These are phyloP conservation scores for Ophiocordyceps camponoti-floridani DNA, from an alignment of 2,329 filamentous ascomycete species.

Conservation along the genomic window DNA sequence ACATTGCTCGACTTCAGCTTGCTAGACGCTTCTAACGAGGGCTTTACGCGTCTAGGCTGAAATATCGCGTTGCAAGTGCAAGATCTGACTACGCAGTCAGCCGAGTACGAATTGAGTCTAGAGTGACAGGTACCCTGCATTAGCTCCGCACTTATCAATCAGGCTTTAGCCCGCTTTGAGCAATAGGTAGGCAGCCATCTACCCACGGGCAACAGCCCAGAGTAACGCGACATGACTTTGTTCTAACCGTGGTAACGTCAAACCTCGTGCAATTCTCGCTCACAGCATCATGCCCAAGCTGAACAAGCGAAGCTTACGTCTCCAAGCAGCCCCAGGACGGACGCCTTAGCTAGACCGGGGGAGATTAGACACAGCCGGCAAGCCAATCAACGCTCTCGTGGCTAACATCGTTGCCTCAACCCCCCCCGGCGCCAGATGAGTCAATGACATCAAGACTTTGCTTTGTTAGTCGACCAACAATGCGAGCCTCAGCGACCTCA, in stretches of 20 bases:
- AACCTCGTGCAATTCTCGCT: too few relatives aligned
- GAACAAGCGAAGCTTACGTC: too few relatives aligned
- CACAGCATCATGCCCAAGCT: too few relatives aligned
- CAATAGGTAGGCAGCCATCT: too few relatives aligned
- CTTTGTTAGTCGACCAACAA: not conserved
- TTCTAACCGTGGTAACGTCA: too few relatives aligned
- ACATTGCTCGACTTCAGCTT: not conserved
- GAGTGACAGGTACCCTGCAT: not conserved
- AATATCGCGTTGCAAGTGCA: not conserved
- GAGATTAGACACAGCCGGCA: too few relatives aligned
- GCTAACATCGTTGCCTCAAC: not conserved
- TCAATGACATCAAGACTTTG: slow-evolving; percentile 7
- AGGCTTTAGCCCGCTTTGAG: not conserved
- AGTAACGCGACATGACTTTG: too few relatives aligned
- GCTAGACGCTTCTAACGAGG: not conserved
- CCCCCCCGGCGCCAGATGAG: not conserved
- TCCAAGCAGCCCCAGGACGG: too few relatives aligned
- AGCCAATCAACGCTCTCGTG: too few relatives aligned
- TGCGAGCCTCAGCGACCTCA: not conserved
- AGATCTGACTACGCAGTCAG: not conserved
- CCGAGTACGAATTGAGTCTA: not conserved
- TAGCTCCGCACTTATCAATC: not conserved
- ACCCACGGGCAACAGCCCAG: too few relatives aligned
- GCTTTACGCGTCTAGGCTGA: not conserved
- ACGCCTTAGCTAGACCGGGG: too few relatives aligned